Evolutionary conservation across 139 green algal species (phyloP).

Genomic region (Chlamydomonas incerta): DNA sequence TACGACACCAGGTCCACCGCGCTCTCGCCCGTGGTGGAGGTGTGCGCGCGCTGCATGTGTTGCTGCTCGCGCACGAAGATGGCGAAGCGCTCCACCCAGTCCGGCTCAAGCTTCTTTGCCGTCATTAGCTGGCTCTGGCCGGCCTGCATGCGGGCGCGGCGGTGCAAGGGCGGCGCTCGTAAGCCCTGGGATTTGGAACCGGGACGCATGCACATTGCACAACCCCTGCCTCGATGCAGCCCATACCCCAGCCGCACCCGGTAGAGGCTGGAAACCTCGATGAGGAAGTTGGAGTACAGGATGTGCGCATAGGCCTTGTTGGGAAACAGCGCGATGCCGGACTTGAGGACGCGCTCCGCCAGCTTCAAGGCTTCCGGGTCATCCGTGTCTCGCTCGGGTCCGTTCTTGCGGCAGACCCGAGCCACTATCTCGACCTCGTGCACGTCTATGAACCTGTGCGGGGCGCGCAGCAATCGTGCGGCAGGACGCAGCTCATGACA

Average conservation of each 20-base stretch:
- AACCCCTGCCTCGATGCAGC: no score
- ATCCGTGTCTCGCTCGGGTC: neutral
- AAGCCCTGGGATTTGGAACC: no score
- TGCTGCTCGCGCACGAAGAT: slow-evolving; percentile 48
- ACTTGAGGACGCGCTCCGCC: neutral
- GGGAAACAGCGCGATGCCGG: slow-evolving; percentile 30
- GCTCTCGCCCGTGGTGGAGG: no score
- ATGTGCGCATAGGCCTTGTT: slow-evolving; percentile 23
- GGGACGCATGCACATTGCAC: no score
- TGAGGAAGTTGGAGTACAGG: slow-evolving; percentile 32
- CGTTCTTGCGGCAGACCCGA: neutral
- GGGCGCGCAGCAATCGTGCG: no score
- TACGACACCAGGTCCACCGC: no score
- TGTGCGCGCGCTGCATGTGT: no score
- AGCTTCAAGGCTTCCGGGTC: neutral
- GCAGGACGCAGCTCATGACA: no score
- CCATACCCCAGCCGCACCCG: neutral
- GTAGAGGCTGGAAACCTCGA: neutral
- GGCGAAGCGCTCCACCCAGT: slow-evolving; percentile 27
- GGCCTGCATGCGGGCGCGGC: no score
- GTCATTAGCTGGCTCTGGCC: no score
- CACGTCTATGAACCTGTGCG: neutral
- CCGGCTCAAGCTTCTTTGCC: no score
- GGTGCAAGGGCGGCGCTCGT: no score
- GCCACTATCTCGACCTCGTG: neutral